These are phyloP conservation scores for Talaromyces atroroseus DNA, from an alignment of 2,329 filamentous ascomycete genomes.

Conservation along the genomic window DNA sequence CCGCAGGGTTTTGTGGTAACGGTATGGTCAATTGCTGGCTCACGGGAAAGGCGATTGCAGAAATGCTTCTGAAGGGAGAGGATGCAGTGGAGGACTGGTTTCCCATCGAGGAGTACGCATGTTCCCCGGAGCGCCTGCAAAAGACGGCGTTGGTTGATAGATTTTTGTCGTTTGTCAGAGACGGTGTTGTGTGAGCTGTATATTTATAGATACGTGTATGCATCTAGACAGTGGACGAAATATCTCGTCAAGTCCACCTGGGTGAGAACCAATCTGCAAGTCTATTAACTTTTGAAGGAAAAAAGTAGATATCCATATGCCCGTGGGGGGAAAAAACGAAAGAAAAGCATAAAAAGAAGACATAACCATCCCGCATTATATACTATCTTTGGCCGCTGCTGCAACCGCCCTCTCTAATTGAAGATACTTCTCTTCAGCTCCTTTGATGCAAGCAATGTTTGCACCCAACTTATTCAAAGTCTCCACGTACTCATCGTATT, in stretches of 20 bases:
- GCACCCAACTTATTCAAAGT: constrained; percentile 94
- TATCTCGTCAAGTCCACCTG: not conserved
- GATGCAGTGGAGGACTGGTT: constrained; percentile 21
- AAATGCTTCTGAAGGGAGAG: constrained; percentile 24
- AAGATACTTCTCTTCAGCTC: constrained; percentile 67
- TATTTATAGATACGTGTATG: not conserved
- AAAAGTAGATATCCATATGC: not conserved
- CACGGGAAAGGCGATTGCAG: constrained; percentile 23
- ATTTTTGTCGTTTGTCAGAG: constrained; percentile 7
- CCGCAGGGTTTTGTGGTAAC: constrained; percentile 61
- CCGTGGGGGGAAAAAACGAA: not conserved
- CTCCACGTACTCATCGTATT: constrained; percentile 87
- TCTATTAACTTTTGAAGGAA: not conserved
- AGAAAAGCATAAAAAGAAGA: not conserved
- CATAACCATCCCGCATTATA: not conserved
- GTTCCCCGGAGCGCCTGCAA: constrained; percentile 10
- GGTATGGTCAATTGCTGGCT: constrained; percentile 56
- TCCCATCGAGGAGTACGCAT: constrained; percentile 17
- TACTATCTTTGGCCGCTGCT: not conserved
- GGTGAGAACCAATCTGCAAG: not conserved
- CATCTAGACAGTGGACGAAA: not conserved
- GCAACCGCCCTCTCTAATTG: constrained; percentile 32
- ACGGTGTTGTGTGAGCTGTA: not conserved
- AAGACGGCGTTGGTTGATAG: constrained; percentile 8
- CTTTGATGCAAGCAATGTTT: constrained; percentile 81